Percentiles rank a stretch among this genome's conserved stretches.
These are phyloP conservation scores for Venturia effusa DNA, from an alignment of 2,329 filamentous ascomycete species.

Conservation along the genomic window DNA sequence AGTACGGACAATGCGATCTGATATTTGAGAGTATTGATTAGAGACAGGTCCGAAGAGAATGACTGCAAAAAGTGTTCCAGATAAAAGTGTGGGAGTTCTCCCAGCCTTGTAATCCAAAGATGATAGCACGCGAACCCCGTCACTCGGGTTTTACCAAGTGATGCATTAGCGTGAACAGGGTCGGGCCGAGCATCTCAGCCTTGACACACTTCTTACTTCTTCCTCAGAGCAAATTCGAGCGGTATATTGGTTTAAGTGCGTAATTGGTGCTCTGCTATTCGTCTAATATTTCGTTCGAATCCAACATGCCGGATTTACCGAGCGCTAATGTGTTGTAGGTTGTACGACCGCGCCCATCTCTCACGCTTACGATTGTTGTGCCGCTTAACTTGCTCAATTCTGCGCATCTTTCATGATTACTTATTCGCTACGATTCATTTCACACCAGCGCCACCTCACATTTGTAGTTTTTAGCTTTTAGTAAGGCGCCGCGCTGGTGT, in stretches of 20 bases:
- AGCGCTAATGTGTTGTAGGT: not conserved
- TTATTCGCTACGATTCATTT: not conserved
- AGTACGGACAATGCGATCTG: not conserved
- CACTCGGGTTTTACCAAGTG: not conserved
- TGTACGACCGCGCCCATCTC: not conserved
- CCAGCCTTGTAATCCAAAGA: not conserved
- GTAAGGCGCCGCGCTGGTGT: not conserved
- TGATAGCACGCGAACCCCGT: not conserved
- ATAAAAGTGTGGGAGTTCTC: not conserved
- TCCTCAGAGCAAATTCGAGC: not conserved
- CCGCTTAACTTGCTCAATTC: slow-evolving; percentile 7
- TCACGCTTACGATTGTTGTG: not conserved
- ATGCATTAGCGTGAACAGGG: not conserved
- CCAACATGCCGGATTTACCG: not conserved
- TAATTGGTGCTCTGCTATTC: not conserved
- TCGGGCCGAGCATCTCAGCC: not conserved
- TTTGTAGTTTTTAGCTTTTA: not conserved
- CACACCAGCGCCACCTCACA: not conserved
- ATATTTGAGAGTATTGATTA: not conserved
- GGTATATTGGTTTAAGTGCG: not conserved
- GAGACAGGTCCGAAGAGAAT: not conserved
- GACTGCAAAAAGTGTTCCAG: not conserved
- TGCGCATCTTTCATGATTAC: not conserved
- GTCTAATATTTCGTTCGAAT: not conserved
- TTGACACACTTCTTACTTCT: not conserved